These are phyloP conservation scores for Hordeum pubiflorum DNA, from an alignment of 202 grass and related monocot genomes.

Conservation along the genomic window DNA sequence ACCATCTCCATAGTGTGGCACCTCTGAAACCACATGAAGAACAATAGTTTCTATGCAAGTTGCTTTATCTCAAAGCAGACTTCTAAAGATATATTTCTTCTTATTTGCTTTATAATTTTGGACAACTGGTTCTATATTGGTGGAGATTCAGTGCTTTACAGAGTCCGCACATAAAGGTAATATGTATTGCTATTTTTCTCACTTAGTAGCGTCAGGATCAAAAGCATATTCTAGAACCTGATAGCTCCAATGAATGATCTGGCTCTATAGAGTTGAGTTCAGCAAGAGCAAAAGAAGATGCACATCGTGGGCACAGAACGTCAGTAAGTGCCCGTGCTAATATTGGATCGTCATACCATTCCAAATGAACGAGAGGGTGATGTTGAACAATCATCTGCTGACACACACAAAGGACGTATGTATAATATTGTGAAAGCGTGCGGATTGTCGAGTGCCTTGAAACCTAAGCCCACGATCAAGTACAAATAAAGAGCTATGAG, in stretches of 20 bases:
- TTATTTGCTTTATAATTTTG: no score
- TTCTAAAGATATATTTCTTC: no score
- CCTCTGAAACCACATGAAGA: no score
- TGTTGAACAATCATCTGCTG: slow-evolving; percentile 38
- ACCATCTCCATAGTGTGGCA: no score
- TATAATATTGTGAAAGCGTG: slow-evolving; percentile 50
- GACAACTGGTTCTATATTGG: no score
- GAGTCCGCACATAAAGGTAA: no score
- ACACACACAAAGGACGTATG: slow-evolving; percentile 21
- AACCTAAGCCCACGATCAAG: slow-evolving; percentile 58
- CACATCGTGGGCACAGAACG: slow-evolving; percentile 37
- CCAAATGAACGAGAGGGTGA: slow-evolving; percentile 46
- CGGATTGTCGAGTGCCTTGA: slow-evolving; percentile 44
- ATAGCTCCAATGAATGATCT: slow-evolving; percentile 44
- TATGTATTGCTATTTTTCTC: no score
- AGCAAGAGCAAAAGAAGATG: slow-evolving; percentile 21
- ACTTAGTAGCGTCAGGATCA: no score
- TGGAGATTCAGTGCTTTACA: no score
- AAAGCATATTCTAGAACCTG: slow-evolving; percentile 7
- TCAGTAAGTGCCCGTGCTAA: slow-evolving; percentile 63
- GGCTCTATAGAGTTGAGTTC: slow-evolving; percentile 29
- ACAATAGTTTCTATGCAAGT: no score
- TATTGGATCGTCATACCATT: slow-evolving; percentile 53
- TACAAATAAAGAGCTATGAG: slow-evolving; percentile 53
- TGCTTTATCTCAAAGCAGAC: no score